Conservation (phyloP, 2,329 filamentous ascomycete genomes). For the Coniosporium uncinatum region DNA sequence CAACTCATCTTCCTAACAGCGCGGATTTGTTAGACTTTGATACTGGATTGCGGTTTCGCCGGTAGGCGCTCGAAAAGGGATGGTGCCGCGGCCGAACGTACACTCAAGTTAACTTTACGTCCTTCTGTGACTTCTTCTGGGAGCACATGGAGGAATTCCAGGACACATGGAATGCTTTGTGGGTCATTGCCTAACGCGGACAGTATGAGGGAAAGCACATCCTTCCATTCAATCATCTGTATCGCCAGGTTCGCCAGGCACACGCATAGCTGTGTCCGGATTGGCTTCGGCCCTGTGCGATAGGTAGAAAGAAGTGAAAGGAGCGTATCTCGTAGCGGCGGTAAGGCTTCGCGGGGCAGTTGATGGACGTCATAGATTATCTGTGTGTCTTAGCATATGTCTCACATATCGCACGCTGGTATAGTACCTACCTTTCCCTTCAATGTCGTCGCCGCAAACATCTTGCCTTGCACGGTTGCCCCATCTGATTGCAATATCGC, state of each 20-base stretch:
- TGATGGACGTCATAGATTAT: constrained; percentile 96
- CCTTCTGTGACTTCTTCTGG: constrained; percentile 99
- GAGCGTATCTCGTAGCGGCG: constrained; percentile 77
- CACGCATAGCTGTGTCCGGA: constrained; percentile 86
- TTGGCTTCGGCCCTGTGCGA: constrained; percentile 71
- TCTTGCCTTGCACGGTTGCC: constrained; percentile 76
- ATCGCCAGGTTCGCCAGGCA: constrained; percentile 93
- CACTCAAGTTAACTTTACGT: constrained; percentile 98
- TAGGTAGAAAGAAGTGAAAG: constrained; percentile 77
- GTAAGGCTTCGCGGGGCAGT: constrained; percentile 69
- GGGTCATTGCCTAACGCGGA: constrained; percentile 70
- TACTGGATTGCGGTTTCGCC: neutral
- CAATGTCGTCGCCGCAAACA: constrained; percentile 95
- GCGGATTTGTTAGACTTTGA: constrained; percentile 28
- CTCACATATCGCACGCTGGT: neutral
- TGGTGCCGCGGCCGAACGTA: constrained; percentile 62
- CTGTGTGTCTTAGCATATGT: constrained; percentile 41
- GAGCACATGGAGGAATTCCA: constrained; percentile 95
- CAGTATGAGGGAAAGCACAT: constrained; percentile 81
- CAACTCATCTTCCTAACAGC: constrained; percentile 87
- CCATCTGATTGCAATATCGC: constrained; percentile 70
- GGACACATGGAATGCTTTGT: constrained; percentile 76
- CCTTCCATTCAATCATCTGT: constrained; percentile 94
- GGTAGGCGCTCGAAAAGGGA: constrained; percentile 1
- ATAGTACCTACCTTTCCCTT: constrained; percentile 80